A percentile compares a stretch with the other conserved stretches of the same genome.
phyloP scores from a whole-genome alignment of 345 rosid genomes.

The Eucalyptus tenuipes region DNA sequence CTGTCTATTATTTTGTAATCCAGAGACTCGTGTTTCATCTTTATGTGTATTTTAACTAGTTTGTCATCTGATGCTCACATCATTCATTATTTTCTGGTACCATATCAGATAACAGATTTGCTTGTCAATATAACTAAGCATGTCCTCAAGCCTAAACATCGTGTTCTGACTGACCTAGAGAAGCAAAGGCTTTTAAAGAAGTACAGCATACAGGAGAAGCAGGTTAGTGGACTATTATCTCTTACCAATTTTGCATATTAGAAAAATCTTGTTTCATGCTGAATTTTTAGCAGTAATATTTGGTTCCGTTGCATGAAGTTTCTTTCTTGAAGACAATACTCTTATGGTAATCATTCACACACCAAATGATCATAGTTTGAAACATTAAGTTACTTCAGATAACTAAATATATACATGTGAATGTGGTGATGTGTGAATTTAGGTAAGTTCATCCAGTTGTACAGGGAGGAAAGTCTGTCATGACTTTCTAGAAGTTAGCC shows the following conservation, averaged over 20 bases:
- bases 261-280: not conserved
- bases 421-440: not conserved
- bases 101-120: constrained; percentile 50
- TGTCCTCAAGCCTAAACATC: constrained; percentile 60
- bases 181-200: constrained; percentile 50
- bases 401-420: not conserved
- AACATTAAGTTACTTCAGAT: not conserved
- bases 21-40: not conserved
- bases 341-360: not conserved
- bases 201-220: constrained; percentile 70
- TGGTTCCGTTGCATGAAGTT: not conserved
- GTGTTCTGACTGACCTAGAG: constrained; percentile 44
- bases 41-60: not conserved
- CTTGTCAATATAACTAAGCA: constrained; percentile 85
- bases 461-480: not conserved
- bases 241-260: not conserved
- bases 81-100: not conserved
- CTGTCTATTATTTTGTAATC: not conserved
- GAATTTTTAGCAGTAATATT: not conserved
- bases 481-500: not conserved
- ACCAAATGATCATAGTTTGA: not conserved
- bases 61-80: not conserved
- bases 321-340: not conserved
- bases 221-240: constrained; percentile 30
- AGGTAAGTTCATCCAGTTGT: not conserved